Evolutionary conservation across 306 rosid genomes (phyloP).

Genomic region (Ochetophila trinervis): DNA sequence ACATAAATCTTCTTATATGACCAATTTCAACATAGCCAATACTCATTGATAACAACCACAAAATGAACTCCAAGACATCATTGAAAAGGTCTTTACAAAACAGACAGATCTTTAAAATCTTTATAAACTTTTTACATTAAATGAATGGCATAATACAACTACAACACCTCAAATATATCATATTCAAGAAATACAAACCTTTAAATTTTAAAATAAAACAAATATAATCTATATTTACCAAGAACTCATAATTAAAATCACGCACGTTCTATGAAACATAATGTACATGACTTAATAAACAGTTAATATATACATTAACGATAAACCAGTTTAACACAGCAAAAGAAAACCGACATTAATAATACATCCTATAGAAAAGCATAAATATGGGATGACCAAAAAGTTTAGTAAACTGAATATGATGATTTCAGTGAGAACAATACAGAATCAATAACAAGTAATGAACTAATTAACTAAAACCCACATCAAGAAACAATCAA

Average conservation of each 20-base stretch:
- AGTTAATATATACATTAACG: background rate
- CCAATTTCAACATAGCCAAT: too few species aligned
- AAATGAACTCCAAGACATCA: background rate
- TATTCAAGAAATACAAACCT: background rate
- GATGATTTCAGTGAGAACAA: background rate
- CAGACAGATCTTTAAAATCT: background rate
- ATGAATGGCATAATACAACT: background rate
- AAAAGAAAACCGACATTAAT: constrained; percentile 2
- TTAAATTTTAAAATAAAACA: background rate
- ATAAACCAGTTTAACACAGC: constrained; percentile 3
- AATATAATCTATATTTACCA: too few species aligned
- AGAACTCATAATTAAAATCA: background rate
- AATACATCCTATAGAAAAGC: background rate
- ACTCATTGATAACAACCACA: too few species aligned
- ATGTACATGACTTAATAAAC: constrained; percentile 9
- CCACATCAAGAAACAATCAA: constrained; percentile 23
- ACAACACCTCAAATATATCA: constrained; percentile 7
- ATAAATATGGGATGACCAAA: background rate
- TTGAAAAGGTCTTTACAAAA: background rate
- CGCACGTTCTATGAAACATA: constrained; percentile 4
- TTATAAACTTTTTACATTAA: background rate
- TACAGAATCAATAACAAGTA: background rate
- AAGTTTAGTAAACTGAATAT: background rate
- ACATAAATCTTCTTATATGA: too few species aligned
- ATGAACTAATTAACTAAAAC: constrained; percentile 14